Evolutionary conservation across 1,139 yeast genomes (phyloP), one percentile per base, ranked within the genome.

Genomic region (Sugiyamaella novakii): DNA sequence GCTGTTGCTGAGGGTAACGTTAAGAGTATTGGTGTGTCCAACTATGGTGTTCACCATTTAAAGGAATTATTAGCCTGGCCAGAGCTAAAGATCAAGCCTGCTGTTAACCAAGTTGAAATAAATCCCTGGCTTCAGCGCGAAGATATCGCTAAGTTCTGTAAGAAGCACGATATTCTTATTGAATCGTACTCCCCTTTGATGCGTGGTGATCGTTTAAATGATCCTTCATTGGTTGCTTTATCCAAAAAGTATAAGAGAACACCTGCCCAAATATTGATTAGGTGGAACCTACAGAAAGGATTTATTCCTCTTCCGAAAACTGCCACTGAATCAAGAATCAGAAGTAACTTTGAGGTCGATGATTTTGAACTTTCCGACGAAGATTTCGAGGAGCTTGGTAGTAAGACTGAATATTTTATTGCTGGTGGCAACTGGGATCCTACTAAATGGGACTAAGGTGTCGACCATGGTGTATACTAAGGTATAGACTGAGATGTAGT

Each of bases 101-200:
- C 71, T 1, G 71, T 77, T 37, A 74, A 79, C 60, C 83, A 79
- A 61, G 60, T 78, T 50, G 83, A 79, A 54, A 56, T 78, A 51
- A 78, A 77, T 56, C 83, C 83, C 14, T 78, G 89, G 88, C 72
- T 83, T 50, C 83, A 63, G 34, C 63, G 62, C 58, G 71, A 72
- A 34, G 84, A 83, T 33, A 67, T 84, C 47, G 79, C 81, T 2
- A 75, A 77, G 33, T 83, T 70, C 66, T 82, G 85, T 54, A 66
- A 71, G 41, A 53, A 69, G 46, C 62, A 78, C 59, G 74, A 77
- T 65, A 74, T 84, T 29, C 65, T 74, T 5, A 76, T 80, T 6
- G 85, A 84, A 63, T 89, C 92, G 0, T 86, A 78, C 65, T 79
- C 87, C 3, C 92, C 95, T 12, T 71, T 84, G 61, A 81, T 87